A percentile compares a stretch with the other conserved stretches of the same genome.
phyloP scores from a whole-genome alignment of 2,329 filamentous ascomycete genomes.

The Dothidotthia symphoricarpi region DNA sequence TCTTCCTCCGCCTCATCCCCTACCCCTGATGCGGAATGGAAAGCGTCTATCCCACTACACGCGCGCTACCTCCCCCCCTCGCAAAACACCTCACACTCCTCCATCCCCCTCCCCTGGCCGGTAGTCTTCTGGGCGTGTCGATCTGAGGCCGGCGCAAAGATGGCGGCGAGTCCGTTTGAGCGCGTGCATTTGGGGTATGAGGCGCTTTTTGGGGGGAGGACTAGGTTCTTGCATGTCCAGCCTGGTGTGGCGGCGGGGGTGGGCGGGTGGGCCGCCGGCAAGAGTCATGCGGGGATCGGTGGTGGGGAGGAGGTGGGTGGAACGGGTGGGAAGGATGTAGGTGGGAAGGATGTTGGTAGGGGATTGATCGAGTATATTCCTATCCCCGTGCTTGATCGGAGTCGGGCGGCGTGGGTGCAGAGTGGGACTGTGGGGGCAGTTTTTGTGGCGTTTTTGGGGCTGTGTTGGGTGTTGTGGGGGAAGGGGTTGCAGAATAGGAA shows the following conservation, averaged over 20 bases:
- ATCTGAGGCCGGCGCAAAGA: conserved; percentile 63
- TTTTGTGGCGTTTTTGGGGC: conserved; percentile 46
- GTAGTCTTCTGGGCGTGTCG: conserved; percentile 88
- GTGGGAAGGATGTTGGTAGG: background rate
- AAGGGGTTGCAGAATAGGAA: conserved; percentile 5
- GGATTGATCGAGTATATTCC: conserved; percentile 5
- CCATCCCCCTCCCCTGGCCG: conserved; percentile 70
- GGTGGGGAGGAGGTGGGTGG: conserved; percentile 40
- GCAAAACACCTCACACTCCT: conserved; percentile 29
- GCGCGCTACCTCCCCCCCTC: conserved; percentile 68
- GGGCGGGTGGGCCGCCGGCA: too few relatives aligned
- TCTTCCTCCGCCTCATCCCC: too few relatives aligned
- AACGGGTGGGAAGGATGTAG: too few relatives aligned
- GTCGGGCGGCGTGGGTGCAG: conserved; percentile 37
- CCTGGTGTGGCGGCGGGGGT: conserved; percentile 22
- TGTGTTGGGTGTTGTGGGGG: conserved; percentile 45
- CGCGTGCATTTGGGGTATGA: conserved; percentile 83
- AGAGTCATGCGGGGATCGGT: too few relatives aligned
- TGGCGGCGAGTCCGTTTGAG: conserved; percentile 80
- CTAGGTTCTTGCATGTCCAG: conserved; percentile 74
- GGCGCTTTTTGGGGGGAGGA: conserved; percentile 69
- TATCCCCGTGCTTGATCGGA: conserved; percentile 8
- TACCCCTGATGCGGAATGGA: conserved; percentile 48
- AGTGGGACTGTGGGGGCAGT: conserved; percentile 46
- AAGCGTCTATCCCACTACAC: conserved; percentile 74